These are phyloP conservation scores for Musa troglodytarum DNA, from an alignment of 176 grass and related monocot genomes.

Conservation along the genomic window DNA sequence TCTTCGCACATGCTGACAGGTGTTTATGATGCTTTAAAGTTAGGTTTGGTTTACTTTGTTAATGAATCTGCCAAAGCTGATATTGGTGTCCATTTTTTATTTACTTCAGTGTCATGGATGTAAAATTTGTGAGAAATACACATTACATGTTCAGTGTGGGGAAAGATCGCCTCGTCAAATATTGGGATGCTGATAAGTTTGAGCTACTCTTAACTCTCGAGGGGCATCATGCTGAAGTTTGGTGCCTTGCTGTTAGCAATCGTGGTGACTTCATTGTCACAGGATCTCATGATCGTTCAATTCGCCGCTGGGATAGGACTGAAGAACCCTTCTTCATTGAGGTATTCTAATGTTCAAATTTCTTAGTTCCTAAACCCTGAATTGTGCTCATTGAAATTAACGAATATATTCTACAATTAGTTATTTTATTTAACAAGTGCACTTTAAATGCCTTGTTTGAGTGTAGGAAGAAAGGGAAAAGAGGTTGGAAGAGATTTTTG, in stretches of 20 bases:
- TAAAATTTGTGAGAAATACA: conserved; percentile 84
- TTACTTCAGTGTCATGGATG: conserved; percentile 75
- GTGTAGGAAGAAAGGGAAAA: conserved; percentile 83
- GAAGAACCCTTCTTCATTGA: conserved; percentile 93
- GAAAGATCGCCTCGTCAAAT: conserved; percentile 84
- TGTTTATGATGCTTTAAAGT: neutral
- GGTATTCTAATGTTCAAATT: conserved; percentile 21
- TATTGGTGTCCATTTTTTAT: neutral
- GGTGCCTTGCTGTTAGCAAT: conserved; percentile 72
- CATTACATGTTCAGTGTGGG: conserved; percentile 97
- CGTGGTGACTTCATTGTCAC: conserved; percentile 88
- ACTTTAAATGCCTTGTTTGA: neutral
- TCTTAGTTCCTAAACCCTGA: too few relatives aligned
- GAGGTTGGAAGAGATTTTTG: conserved; percentile 82
- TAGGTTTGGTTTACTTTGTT: neutral
- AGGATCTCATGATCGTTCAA: conserved; percentile 90
- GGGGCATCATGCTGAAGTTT: conserved; percentile 96
- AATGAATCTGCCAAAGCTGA: neutral
- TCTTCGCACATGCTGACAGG: conserved; percentile 91
- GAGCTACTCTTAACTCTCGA: conserved; percentile 88
- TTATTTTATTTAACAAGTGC: neutral
- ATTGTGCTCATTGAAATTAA: neutral
- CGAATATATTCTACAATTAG: neutral
- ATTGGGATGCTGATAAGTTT: conserved; percentile 98
- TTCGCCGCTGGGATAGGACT: conserved; percentile 91